Percentiles rank a stretch among this genome's conserved stretches.
Evolutionary conservation across 2,329 filamentous ascomycete genomes (phyloP).

Genomic region (Trematosphaeria pertusa): DNA sequence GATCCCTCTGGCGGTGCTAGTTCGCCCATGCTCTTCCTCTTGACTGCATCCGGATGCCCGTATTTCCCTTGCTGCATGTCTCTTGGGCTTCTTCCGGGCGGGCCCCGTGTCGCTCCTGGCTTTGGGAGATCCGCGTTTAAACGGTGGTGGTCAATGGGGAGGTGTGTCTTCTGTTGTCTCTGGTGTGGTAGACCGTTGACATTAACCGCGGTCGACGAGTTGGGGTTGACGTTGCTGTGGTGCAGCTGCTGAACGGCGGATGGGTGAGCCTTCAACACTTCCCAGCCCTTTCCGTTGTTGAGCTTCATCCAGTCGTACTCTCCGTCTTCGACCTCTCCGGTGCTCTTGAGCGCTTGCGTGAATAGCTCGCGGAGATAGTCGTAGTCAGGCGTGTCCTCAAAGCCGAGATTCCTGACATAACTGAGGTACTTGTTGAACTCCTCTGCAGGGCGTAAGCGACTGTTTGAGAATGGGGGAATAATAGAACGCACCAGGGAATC

Average conservation of each 20-base stretch:
- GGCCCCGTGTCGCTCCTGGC: conserved; percentile 68
- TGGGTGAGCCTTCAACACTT: conserved; percentile 74
- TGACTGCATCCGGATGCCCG: conserved; percentile 30
- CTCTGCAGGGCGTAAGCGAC: conserved; percentile 60
- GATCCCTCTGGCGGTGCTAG: conserved; percentile 85
- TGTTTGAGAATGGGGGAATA: neutral
- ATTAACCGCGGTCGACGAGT: conserved; percentile 81
- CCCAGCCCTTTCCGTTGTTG: conserved; percentile 91
- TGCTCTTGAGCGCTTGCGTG: conserved; percentile 93
- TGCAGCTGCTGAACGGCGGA: conserved; percentile 75
- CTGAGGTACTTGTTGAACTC: conserved; percentile 98
- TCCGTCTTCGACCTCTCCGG: conserved; percentile 93
- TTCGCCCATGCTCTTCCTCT: conserved; percentile 80
- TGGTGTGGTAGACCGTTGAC: conserved; percentile 74
- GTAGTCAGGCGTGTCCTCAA: conserved; percentile 98
- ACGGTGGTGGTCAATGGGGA: conserved; percentile 52
- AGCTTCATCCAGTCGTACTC: conserved; percentile 99
- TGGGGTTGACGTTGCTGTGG: conserved; percentile 78
- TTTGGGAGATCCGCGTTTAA: conserved; percentile 60
- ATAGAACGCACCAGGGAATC: conserved; percentile 74
- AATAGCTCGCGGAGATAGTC: conserved; percentile 97
- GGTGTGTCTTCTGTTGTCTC: conserved; percentile 61
- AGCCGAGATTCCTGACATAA: conserved; percentile 96
- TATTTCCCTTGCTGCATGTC: conserved; percentile 35
- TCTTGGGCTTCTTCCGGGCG: conserved; percentile 47